These are phyloP conservation scores for Alternaria brassicicola DNA, from an alignment of 2,329 filamentous ascomycete genomes.

Conservation along the genomic window DNA sequence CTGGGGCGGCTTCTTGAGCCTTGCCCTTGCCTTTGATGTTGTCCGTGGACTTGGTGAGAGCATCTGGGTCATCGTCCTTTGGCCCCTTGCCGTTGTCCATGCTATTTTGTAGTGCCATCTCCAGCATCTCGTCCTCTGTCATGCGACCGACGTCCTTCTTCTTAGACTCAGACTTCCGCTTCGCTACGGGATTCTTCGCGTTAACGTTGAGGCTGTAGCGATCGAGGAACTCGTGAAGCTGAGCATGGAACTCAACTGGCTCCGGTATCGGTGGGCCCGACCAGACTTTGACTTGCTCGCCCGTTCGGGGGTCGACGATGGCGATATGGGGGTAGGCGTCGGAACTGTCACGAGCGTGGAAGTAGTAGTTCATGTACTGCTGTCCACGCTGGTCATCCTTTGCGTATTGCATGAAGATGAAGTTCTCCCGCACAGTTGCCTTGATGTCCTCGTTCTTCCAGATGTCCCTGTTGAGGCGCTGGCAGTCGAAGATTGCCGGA, in stretches of 20 bases:
- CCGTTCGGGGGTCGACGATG: constrained; percentile 92
- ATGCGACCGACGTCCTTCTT: constrained; percentile 80
- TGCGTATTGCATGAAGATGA: constrained; percentile 92
- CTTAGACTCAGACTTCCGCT: constrained; percentile 73
- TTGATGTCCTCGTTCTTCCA: constrained; percentile 87
- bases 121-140: constrained; percentile 97
- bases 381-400: constrained; percentile 80
- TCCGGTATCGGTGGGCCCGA: constrained; percentile 80
- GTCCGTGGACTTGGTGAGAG: constrained; percentile 71
- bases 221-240: constrained; percentile 95
- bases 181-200: constrained; percentile 91
- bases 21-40: constrained; percentile 61
- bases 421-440: constrained; percentile 86
- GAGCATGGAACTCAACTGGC: constrained; percentile 81
- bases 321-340: constrained; percentile 95
- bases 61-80: constrained; percentile 81
- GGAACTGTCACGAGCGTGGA: constrained; percentile 76
- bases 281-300: constrained; percentile 97
- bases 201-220: constrained; percentile 87
- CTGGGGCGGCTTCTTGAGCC: constrained; percentile 24
- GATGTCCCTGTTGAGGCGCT: constrained; percentile 89
- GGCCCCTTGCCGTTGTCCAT: constrained; percentile 63
- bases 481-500: constrained; percentile 90
- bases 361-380: constrained; percentile 91
- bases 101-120: constrained; percentile 91